These are phyloP conservation scores for Scedosporium aurantiacum DNA, from an alignment of 2,329 filamentous ascomycete species.

Conservation along the genomic window DNA sequence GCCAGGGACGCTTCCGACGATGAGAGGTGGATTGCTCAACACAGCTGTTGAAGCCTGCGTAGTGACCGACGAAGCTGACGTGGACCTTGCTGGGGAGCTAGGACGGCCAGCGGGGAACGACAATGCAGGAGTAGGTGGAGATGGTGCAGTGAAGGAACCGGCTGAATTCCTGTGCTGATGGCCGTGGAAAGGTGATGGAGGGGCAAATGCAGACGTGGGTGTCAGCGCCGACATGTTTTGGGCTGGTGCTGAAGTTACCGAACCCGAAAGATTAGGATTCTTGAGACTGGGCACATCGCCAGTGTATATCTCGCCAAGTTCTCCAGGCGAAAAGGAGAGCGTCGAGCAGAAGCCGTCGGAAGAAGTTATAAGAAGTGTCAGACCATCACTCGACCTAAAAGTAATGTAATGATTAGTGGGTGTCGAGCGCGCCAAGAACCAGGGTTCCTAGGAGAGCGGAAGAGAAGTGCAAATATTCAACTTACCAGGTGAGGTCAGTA, in stretches of 20 bases:
- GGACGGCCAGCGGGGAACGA: slow-evolving; percentile 55
- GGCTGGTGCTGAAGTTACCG: slow-evolving; percentile 35
- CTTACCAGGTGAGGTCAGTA: slow-evolving; percentile 89
- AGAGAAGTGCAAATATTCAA: slow-evolving; percentile 7
- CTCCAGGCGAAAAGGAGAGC: slow-evolving; percentile 70
- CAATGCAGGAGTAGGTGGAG: slow-evolving; percentile 41
- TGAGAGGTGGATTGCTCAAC: slow-evolving; percentile 68
- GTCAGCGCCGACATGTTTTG: slow-evolving; percentile 63
- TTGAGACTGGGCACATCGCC: slow-evolving; percentile 49
- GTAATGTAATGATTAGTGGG: slow-evolving; percentile 18
- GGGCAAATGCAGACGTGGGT: slow-evolving; percentile 52
- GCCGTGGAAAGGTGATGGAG: slow-evolving; percentile 45
- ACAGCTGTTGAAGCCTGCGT: slow-evolving; percentile 50
- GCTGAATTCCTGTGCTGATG: slow-evolving; percentile 48
- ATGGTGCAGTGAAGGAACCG: slow-evolving; percentile 47
- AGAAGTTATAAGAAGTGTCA: slow-evolving; percentile 76
- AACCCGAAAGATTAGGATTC: slow-evolving; percentile 26
- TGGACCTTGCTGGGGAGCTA: slow-evolving; percentile 72
- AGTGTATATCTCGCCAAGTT: slow-evolving; percentile 73
- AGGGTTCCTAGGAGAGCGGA: background rate
- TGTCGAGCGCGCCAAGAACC: too few species aligned
- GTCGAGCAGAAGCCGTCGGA: slow-evolving; percentile 97
- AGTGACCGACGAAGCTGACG: slow-evolving; percentile 69
- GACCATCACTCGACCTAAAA: slow-evolving; percentile 37
- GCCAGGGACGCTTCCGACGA: slow-evolving; percentile 64